These are phyloP conservation scores for Coemansia sp. DNA, from an alignment of 192 early-diverging fungal genomes.

Conservation along the genomic window DNA sequence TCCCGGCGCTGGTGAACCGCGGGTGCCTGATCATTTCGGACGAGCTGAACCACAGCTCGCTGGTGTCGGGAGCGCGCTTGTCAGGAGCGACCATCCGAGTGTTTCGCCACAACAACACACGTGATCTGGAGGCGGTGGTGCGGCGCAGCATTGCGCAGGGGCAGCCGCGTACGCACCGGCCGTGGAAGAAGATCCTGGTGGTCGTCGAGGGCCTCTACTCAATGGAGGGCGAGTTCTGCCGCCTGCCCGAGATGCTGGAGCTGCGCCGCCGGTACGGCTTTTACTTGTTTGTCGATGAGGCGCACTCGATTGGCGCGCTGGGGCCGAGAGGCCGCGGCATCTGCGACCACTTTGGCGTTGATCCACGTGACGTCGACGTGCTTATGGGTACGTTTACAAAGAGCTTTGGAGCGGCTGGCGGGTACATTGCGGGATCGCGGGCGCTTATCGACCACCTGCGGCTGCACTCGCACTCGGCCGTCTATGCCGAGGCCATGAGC, in stretches of 20 bases:
- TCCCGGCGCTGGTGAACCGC: slow-evolving; percentile 79
- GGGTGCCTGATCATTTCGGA: slow-evolving; percentile 93
- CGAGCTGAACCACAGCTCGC: slow-evolving; percentile 92
- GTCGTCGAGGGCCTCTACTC: slow-evolving; percentile 96
- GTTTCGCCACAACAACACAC: slow-evolving; percentile 90
- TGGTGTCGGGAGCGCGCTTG: slow-evolving; percentile 91
- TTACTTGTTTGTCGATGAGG: slow-evolving; percentile 96
- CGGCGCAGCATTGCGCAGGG: slow-evolving; percentile 89
- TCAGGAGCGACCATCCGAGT: slow-evolving; percentile 88
- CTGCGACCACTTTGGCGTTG: slow-evolving; percentile 93
- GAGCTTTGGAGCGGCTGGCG: slow-evolving; percentile 95
- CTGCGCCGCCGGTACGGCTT: slow-evolving; percentile 92
- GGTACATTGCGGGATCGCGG: slow-evolving; percentile 82
- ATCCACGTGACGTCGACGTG: slow-evolving; percentile 86
- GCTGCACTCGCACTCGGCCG: slow-evolving; percentile 71
- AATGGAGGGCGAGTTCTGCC: slow-evolving; percentile 94
- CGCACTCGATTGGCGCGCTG: slow-evolving; percentile 93
- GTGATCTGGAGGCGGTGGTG: slow-evolving; percentile 75
- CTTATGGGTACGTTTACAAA: slow-evolving; percentile 99
- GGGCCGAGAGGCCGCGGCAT: slow-evolving; percentile 92
- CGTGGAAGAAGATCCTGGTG: slow-evolving; percentile 98
- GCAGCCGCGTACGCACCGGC: slow-evolving; percentile 95
- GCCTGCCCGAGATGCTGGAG: slow-evolving; percentile 82
- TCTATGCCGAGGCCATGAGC: slow-evolving; percentile 90
- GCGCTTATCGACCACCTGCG: slow-evolving; percentile 78